A percentile compares a stretch with the other conserved stretches of the same genome.
Conservation (phyloP, 129 eudicot genomes). For the Chrysanthemum makinoi region DNA sequence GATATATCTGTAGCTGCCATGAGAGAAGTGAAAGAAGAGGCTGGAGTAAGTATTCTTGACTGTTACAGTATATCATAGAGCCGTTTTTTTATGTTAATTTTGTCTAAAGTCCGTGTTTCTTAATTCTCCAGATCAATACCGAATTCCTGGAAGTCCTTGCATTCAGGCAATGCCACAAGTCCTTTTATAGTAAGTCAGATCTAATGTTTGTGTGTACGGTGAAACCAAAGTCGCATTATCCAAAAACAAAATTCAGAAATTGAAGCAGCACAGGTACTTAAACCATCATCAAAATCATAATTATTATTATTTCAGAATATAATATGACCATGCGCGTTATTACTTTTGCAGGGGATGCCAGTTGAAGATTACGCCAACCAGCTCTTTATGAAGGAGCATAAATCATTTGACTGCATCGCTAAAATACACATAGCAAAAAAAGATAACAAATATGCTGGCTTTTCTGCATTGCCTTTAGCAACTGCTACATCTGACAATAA, state of each 20-base stretch:
- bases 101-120: conserved; percentile 3
- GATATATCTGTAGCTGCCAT: conserved; percentile 50
- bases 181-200: conserved; percentile 48
- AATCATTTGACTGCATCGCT: conserved; percentile 37
- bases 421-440: conserved; percentile 44
- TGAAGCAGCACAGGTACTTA: conserved; percentile 34
- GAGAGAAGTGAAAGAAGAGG: conserved; percentile 68
- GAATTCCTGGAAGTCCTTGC: conserved; percentile 55
- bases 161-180: conserved; percentile 57
- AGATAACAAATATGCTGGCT: conserved; percentile 47
- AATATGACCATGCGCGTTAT: not conserved
- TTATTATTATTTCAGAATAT: not conserved
- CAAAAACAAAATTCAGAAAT: conserved; percentile 46
- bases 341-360: conserved; percentile 50
- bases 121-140: conserved; percentile 37
- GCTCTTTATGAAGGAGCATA: conserved; percentile 34
- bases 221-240: conserved; percentile 35
- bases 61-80: not conserved
- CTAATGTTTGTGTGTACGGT: conserved; percentile 47
- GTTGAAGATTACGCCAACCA: conserved; percentile 54
- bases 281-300: not conserved
- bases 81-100: not conserved
- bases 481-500: conserved; percentile 34
- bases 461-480: conserved; percentile 40
- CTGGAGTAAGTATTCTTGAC: conserved; percentile 49